Base-by-base conservation (phyloP, 2,329 filamentous ascomycete genomes). In the Trichothecium roseum region DNA sequence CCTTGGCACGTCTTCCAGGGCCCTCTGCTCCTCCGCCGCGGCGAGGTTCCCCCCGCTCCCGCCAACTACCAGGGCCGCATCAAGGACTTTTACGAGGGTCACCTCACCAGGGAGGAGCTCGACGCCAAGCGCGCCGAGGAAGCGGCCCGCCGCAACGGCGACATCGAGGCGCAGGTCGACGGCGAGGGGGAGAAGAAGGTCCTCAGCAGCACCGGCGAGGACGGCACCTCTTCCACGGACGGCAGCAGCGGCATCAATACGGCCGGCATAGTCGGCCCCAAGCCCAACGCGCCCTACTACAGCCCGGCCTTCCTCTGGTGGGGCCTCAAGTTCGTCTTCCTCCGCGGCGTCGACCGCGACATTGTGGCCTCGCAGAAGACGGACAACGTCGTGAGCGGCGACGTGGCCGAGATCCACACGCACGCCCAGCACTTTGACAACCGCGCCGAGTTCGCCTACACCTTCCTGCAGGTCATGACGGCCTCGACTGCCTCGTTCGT, bases 401-500 rank as follows among this genome's bases (percentile, higher is more conserved):
- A 75, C 38, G 51, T 76, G 3, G 63, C 69, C 20, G 66, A 66
- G 38, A 63, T 73, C 37, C 70, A 79, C 48, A 70, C 69, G 9
- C 64, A 62, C 18, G 74, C 72, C 3, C 55, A 64, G 18, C 74
- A 78, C 50, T 81, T 70, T 54, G 66, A 77, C 46, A 79, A 80
- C 55, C 14, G 26, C 8, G 27, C 36, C 30, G 75, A 79, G 53
- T 72, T 72, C 56, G 59, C 72, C 34, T 78, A 72, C 53, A 71
- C 68, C 5, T 78, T 74, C 54, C 62, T 74, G 20, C 72, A 76
- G 45, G 54, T 77, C 45, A 62, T 74, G 56, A 75, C 74, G 5
- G 74, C 76, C 8, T 68, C 69, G 43, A 73, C 74, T 22, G 70
- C 74, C 12, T 78, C 73, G 4, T 78, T 81, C 41, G 70, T 71